Evolutionary conservation across 148 eudicot genomes (phyloP), one percentile per base, ranked within the genome.

Genomic region (Vaccinium vitisidaea): DNA sequence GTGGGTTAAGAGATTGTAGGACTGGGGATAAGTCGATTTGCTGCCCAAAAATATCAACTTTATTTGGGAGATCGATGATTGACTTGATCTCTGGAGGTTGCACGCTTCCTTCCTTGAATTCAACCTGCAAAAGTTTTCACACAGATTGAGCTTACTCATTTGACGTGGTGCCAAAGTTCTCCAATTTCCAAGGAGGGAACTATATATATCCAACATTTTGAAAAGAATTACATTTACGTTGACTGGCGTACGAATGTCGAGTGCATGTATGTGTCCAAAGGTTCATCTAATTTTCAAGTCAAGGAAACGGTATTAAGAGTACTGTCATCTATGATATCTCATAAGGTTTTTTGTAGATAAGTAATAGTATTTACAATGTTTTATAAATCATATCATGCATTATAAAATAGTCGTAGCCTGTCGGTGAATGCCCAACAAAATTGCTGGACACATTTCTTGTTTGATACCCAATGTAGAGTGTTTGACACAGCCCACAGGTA

Each of bases 51-150:
- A 95, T 76, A 69, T 95, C 85, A n/a, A 97, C 81, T 84, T 84
- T 95, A 46, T 89, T 92, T 13, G 99, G 99, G 54, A 97, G 89
- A 90, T 91, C 90, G 23, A 97, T 71, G 82, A 65, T 93, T 67
- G 98, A 90, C 88, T 97, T 97, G 84, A 97, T 93, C 80, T 92
- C 94, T 27, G 99, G 98, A 63, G 99, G 99, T 79, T 91, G 90
- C 77, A 97, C 90, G 83, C 82, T 88, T 46, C 98, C 98, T 90
- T 97, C 99, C 84, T 92, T 95, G 77, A 97, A 97, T 85, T 88
- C 89, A 82, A 97, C 99, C 98, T 96, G 93, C 81, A 87, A 27
- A 48, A 75, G 25, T 58, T 69, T 82, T 32, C 8, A 16, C 69
- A 58, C 49, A 61, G 81, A 77, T 59, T 13, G 25, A 86, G 32